These are phyloP conservation scores for Claviceps quebecensis DNA, from an alignment of 2,329 filamentous ascomycete genomes.

Conservation along the genomic window DNA sequence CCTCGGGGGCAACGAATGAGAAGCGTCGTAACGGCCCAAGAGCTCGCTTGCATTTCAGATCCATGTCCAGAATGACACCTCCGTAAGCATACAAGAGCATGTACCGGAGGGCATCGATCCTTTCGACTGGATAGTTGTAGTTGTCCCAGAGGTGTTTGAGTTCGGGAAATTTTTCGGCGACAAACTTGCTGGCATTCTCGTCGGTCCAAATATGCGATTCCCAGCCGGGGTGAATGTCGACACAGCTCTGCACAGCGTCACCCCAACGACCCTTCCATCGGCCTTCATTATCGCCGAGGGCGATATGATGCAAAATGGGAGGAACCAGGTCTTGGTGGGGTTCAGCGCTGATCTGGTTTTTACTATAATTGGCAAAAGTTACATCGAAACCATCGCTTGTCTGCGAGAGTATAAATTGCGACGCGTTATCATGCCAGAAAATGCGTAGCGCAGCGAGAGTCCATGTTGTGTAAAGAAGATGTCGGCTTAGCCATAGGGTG, in stretches of 20 bases:
- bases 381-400: slow-evolving; percentile 18
- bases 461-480: slow-evolving; percentile 14
- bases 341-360: slow-evolving; percentile 14
- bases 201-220: slow-evolving; percentile 14
- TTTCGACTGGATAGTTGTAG: slow-evolving; percentile 56
- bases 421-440: slow-evolving; percentile 13
- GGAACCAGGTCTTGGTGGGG: slow-evolving; percentile 18
- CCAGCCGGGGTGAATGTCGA: slow-evolving; percentile 21
- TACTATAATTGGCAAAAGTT: slow-evolving; percentile 19
- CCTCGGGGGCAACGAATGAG: slow-evolving; percentile 25
- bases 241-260: slow-evolving; percentile 17
- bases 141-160: slow-evolving; percentile 25
- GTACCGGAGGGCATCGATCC: slow-evolving; percentile 57
- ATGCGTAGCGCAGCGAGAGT: slow-evolving; percentile 16
- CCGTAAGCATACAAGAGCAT: slow-evolving; percentile 21
- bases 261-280: slow-evolving; percentile 14
- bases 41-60: slow-evolving; percentile 22
- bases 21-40: slow-evolving; percentile 26
- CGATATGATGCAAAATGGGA: slow-evolving; percentile 21
- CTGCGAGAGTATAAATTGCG: slow-evolving; percentile 16
- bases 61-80: slow-evolving; percentile 14
- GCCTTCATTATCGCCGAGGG: slow-evolving; percentile 14
- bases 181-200: slow-evolving; percentile 9
- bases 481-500: slow-evolving; percentile 8
- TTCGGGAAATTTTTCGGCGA: slow-evolving; percentile 11